phyloP scores from a whole-genome alignment of 1,284 basidiomycete genomes.

The Sporisorium iseilematis-ciliati region DNA sequence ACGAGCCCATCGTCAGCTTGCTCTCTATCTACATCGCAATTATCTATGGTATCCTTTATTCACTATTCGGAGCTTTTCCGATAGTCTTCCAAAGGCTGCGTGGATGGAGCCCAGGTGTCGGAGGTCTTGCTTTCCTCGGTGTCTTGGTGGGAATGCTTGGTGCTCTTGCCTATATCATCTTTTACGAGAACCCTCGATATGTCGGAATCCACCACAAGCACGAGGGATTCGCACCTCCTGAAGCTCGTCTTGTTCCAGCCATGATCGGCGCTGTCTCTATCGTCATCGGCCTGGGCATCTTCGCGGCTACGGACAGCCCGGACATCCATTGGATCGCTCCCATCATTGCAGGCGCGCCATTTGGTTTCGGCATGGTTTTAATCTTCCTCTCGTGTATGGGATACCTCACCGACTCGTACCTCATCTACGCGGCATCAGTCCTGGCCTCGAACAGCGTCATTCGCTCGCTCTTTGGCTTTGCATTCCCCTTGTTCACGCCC shows the following conservation, averaged over 20 bases:
- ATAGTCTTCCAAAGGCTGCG: conserved; percentile 66
- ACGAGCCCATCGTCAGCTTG: conserved; percentile 82
- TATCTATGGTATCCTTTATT: conserved; percentile 73
- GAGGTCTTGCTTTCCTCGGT: conserved; percentile 68
- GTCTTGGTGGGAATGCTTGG: conserved; percentile 68
- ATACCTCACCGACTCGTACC: conserved; percentile 73
- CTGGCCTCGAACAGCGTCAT: conserved; percentile 79
- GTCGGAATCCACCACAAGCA: conserved; percentile 40
- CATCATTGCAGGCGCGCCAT: conserved; percentile 51
- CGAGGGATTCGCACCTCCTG: conserved; percentile 64
- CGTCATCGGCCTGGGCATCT: conserved; percentile 71
- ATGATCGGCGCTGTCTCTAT: conserved; percentile 69
- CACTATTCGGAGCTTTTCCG: conserved; percentile 67
- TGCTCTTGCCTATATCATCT: conserved; percentile 54
- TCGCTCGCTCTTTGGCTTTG: conserved; percentile 77
- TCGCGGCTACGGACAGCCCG: conserved; percentile 59
- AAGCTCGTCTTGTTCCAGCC: conserved; percentile 54
- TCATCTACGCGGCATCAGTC: conserved; percentile 73
- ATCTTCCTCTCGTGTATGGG: conserved; percentile 74
- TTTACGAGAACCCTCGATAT: conserved; percentile 62
- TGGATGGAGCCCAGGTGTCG: conserved; percentile 60
- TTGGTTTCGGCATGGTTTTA: conserved; percentile 71
- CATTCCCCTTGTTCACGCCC: conserved; percentile 72
- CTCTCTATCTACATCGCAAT: conserved; percentile 83
- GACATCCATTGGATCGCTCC: conserved; percentile 68